A percentile compares a stretch with the other conserved stretches of the same genome.
Conservation (phyloP, 2,329 filamentous ascomycete genomes). For the Paecilomyces sp. region DNA sequence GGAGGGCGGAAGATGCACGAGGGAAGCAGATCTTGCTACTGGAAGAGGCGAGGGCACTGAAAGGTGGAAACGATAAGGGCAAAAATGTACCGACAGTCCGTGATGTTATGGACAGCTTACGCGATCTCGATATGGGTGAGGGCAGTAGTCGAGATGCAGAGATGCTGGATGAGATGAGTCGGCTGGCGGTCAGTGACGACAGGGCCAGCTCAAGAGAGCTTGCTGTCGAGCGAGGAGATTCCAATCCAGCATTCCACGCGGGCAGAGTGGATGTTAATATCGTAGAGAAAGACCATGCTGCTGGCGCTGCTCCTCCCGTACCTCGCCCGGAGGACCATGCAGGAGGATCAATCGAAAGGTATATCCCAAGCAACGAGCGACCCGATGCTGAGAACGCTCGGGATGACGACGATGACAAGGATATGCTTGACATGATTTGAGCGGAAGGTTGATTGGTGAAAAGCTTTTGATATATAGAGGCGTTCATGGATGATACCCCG, state of each 20-base stretch:
- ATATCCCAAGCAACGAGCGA: conserved; percentile 22
- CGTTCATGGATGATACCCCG: conserved; percentile 12
- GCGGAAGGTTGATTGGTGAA: conserved; percentile 19
- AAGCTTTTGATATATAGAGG: conserved; percentile 10
- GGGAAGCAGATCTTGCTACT: conserved; percentile 54
- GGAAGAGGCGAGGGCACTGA: conserved; percentile 49
- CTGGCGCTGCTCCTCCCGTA: conserved; percentile 20
- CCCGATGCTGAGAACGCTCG: conserved; percentile 20
- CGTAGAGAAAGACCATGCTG: conserved; percentile 21
- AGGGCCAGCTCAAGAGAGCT: conserved; percentile 19
- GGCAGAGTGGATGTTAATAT: conserved; percentile 27
- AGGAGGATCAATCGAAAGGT: conserved; percentile 37
- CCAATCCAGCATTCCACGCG: conserved; percentile 13
- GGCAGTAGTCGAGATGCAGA: conserved; percentile 5
- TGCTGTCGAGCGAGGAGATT: conserved; percentile 29
- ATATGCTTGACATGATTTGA: conserved; percentile 33
- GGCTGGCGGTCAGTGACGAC: conserved; percentile 18
- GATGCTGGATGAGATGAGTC: conserved; percentile 17
- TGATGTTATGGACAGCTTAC: conserved; percentile 20
- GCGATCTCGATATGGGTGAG: conserved; percentile 11
- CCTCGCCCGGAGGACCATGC: conserved; percentile 23
- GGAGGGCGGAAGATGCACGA: conserved; percentile 46
- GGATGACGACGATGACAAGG: conserved; percentile 49
- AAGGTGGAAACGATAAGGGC: conserved; percentile 10
- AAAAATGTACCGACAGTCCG: conserved; percentile 9